Base-by-base conservation (phyloP, 805 yeast genomes). In the Saturnispora ahearnii region DNA sequence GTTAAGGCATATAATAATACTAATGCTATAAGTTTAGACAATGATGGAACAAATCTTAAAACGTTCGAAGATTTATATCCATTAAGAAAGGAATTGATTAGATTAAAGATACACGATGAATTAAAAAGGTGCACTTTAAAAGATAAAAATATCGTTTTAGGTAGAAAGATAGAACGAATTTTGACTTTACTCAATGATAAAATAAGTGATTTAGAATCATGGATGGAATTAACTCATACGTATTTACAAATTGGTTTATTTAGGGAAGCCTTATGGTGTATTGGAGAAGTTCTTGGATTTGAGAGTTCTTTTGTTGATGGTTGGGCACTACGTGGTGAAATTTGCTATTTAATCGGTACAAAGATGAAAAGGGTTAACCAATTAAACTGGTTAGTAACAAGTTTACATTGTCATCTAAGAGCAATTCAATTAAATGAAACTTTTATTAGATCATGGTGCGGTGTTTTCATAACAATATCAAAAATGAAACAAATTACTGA, bases 361-460 rank as follows among this genome's bases (percentile, higher is more conserved):
- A 45, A 43, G 43, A 32, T 32, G 33, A 48, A 48, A 13, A 46
- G 26, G 13, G 38, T 34, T 21, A 13, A 26, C 30, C 21, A 40
- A n/a, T 13, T 4, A 13, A 46, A 43, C 31, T 53, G 56, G 56
- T 24, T 51, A 13, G n/a, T 29, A 21, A 18, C 46, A n/a, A 44
- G 51, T 8, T 50, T 55, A 13, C 44, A 51, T 3, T 54, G 51
- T n/a, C 55, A 54, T 44, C 47, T 53, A 3, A 38, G 95, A 55
- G 68, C 89, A 8, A 81, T 88, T 5, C 98, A 93, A 64, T 70
- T 90, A 36, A 81, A 87, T 58, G 84, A 83, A 42, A 69, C 72
- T 31, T 84, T 78, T 62, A 65, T 77, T 21, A 74, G 87, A 55
- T 84, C 87, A 13, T 90, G 63, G 63, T 55, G 65, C 55, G 67